These are phyloP conservation scores for Amanita rubescens DNA, from an alignment of 768 basidiomycete genomes.

Conservation along the genomic window DNA sequence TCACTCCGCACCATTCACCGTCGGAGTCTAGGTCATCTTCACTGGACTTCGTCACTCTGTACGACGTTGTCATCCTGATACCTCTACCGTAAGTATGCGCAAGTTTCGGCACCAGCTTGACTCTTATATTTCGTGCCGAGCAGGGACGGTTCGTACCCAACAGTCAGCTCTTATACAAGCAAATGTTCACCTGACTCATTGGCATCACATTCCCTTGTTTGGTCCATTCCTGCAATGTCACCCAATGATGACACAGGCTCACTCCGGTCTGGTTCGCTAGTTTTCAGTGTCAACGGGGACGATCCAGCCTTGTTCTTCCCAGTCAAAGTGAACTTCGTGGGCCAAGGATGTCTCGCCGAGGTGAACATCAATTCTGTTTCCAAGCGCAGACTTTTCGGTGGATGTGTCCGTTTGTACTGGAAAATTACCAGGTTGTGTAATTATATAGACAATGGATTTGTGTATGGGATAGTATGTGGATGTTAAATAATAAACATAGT, in stretches of 20 bases:
- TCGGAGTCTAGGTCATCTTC: too few relatives aligned
- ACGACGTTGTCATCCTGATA: slow-evolving; percentile 85
- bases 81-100: slow-evolving; percentile 73
- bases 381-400: slow-evolving; percentile 40
- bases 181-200: slow-evolving; percentile 79
- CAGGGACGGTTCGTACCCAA: slow-evolving; percentile 79
- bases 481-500: too few relatives aligned
- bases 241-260: slow-evolving; percentile 47
- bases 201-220: slow-evolving; percentile 76
- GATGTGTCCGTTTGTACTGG: slow-evolving; percentile 46
- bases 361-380: slow-evolving; percentile 56
- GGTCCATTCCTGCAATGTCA: slow-evolving; percentile 70
- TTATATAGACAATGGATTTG: too few relatives aligned
- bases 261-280: slow-evolving; percentile 76
- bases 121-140: not conserved
- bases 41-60: slow-evolving; percentile 66
- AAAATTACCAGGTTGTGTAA: slow-evolving; percentile 51
- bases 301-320: slow-evolving; percentile 89
- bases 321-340: slow-evolving; percentile 75
- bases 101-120: not conserved
- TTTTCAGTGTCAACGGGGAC: slow-evolving; percentile 83
- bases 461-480: too few relatives aligned
- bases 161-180: slow-evolving; percentile 66
- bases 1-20: too few relatives aligned
- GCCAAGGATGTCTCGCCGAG: slow-evolving; percentile 74